These are phyloP conservation scores for Themeda triandra DNA, from an alignment of 176 grass and related monocot genomes.

Conservation along the genomic window DNA sequence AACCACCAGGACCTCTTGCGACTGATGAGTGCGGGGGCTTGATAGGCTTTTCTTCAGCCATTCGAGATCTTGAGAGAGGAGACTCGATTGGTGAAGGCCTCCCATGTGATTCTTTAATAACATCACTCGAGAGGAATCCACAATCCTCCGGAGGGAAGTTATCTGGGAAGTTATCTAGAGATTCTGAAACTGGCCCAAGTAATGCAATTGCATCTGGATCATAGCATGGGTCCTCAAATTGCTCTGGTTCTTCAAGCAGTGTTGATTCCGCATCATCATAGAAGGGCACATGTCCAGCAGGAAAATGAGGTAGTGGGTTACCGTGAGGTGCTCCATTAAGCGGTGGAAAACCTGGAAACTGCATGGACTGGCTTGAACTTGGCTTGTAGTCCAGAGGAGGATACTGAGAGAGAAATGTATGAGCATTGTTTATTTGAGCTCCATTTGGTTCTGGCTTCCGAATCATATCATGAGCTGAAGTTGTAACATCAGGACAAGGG, in stretches of 20 bases:
- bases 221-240: slow-evolving; percentile 87
- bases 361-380: slow-evolving; percentile 31
- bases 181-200: slow-evolving; percentile 81
- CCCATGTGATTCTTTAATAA: slow-evolving; percentile 40
- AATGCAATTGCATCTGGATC: slow-evolving; percentile 75
- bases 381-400: slow-evolving; percentile 48
- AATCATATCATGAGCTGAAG: slow-evolving; percentile 34
- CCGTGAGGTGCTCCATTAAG: slow-evolving; percentile 25
- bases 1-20: slow-evolving; percentile 30
- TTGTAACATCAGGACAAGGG: slow-evolving; percentile 51
- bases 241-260: slow-evolving; percentile 56
- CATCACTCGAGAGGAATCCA: slow-evolving; percentile 45
- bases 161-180: slow-evolving; percentile 62
- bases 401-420: slow-evolving; percentile 41
- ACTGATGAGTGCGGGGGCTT: slow-evolving; percentile 19
- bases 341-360: slow-evolving; percentile 46
- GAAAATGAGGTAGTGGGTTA: slow-evolving; percentile 35
- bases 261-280: slow-evolving; percentile 40
- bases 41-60: slow-evolving; percentile 54
- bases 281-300: slow-evolving; percentile 44
- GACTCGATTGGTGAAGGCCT: slow-evolving; percentile 88
- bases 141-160: slow-evolving; percentile 55
- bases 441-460: slow-evolving; percentile 36
- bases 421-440: slow-evolving; percentile 44
- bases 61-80: slow-evolving; percentile 55